Evolutionary conservation across 1,284 basidiomycete genomes (phyloP), one percentile per base, ranked within the genome.

Genomic region (Sporisorium graminicola): DNA sequence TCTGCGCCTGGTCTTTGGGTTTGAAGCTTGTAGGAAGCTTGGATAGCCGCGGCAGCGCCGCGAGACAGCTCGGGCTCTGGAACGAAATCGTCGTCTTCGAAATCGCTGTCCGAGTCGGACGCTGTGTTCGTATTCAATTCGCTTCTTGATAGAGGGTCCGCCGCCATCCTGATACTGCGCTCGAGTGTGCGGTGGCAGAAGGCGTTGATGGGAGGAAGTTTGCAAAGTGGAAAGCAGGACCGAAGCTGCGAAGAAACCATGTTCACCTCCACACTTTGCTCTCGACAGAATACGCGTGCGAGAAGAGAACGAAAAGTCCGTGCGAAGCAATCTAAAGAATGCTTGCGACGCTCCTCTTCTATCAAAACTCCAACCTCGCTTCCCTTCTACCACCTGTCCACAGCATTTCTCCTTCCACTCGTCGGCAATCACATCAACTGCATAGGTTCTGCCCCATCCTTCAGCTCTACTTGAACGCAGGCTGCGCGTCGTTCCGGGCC

Each of bases 31-130:
- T 24, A 2, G 16, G 31, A 35, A 5, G 53, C 14, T 18, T 44
- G 26, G 16, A 55, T 51, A 22, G 37, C 46, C 22, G 42, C 40
- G 2, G 51, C 43, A 10, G 37, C 16, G 51, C 10, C 16, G 2
- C 20, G 27, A 33, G 66, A 59, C 2, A 40, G 40, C 24, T 58
- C 53, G 14, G 26, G 42, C 40, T 69, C 56, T 2, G 73, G 73
- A 5, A 60, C 52, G n/a, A 72, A 76, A 46, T 72, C 74, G 50
- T 71, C 73, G 35, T 75, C 67, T 16, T 76, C 74, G 14, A 60
- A 64, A 29, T 69, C 71, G 46, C 40, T 68, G 14, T 37, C 65
- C 6, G 58, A 37, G 31, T 62, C 37, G 9, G 61, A 55, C 3
- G 44, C 42, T 8, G 60, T 22, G 20, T 47, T 40, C 3, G 46